These are phyloP conservation scores for Stipa capillata DNA, from an alignment of 176 grass and related monocot species.

Conservation along the genomic window DNA sequence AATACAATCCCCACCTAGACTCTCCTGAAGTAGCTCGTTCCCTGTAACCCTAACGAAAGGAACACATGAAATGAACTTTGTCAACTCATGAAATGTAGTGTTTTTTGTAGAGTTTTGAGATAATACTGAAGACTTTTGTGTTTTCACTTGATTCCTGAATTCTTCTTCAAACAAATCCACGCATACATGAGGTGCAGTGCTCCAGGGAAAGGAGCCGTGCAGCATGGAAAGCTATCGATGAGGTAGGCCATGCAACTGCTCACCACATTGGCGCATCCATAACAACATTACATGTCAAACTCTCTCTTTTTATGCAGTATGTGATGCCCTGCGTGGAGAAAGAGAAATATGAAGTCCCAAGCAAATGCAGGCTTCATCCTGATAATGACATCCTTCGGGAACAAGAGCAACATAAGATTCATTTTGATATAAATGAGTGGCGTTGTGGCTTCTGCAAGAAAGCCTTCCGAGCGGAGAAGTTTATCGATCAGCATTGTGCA, in stretches of 20 bases:
- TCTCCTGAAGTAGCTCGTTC: neutral
- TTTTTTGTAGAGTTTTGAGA: constrained; percentile 3
- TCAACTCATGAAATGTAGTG: neutral
- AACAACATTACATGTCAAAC: neutral
- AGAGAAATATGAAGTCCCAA: constrained; percentile 73
- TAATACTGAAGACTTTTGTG: neutral
- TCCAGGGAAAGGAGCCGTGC: constrained; percentile 87
- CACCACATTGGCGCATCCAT: neutral
- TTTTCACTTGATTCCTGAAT: constrained; percentile 41
- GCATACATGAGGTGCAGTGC: constrained; percentile 68
- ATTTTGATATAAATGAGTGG: constrained; percentile 90
- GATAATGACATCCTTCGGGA: constrained; percentile 91
- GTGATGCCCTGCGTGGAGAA: constrained; percentile 90
- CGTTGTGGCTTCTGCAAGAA: constrained; percentile 95
- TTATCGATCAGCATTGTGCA: constrained; percentile 91
- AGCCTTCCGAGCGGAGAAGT: constrained; percentile 89
- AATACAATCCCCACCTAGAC: neutral
- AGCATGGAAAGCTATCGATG: constrained; percentile 82
- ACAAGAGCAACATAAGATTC: constrained; percentile 89
- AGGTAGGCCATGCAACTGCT: constrained; percentile 42
- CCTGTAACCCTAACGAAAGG: neutral
- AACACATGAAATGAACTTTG: neutral
- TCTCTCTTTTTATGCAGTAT: constrained; percentile 55
- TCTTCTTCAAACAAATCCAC: constrained; percentile 51
- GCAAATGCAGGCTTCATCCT: constrained; percentile 67